phyloP scores from a whole-genome alignment of 352 stramenopile species.

The Globisporangium canariense region DNA sequence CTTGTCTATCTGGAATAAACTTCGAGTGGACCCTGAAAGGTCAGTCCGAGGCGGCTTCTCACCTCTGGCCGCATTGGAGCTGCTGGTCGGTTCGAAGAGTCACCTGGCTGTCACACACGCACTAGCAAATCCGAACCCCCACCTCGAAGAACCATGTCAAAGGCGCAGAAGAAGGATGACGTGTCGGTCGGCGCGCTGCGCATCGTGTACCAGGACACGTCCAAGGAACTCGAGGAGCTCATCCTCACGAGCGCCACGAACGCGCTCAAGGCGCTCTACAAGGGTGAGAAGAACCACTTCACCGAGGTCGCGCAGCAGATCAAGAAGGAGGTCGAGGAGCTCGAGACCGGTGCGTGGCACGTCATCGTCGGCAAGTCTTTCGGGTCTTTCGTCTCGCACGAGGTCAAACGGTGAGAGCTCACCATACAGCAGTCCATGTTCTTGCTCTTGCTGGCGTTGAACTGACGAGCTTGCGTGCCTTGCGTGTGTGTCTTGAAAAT shows the following conservation, averaged over 20 bases:
- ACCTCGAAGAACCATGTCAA: constrained; percentile 45
- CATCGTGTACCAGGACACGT: constrained; percentile 68
- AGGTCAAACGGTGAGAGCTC: constrained; percentile 70
- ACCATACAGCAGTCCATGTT: too few relatives aligned
- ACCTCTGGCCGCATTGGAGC: too few relatives aligned
- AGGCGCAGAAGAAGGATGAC: constrained; percentile 79
- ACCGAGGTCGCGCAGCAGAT: constrained; percentile 77
- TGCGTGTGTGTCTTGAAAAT: background rate
- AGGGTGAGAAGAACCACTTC: constrained; percentile 83
- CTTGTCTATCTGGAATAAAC: background rate
- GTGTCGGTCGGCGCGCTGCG: constrained; percentile 58
- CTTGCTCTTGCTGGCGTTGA: background rate
- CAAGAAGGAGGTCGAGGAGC: constrained; percentile 75
- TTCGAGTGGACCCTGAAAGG: background rate
- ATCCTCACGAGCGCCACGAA: constrained; percentile 73
- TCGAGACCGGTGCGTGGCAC: constrained; percentile 68
- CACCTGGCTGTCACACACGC: background rate
- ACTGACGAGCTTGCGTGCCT: background rate
- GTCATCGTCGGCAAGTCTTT: constrained; percentile 86
- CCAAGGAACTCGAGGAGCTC: constrained; percentile 68
- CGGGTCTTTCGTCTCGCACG: constrained; percentile 81
- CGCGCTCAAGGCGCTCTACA: constrained; percentile 78
- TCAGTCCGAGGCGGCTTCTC: background rate
- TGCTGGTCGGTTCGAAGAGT: background rate
- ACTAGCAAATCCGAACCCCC: background rate